Evolutionary conservation across 768 basidiomycete genomes (phyloP), one percentile per base, ranked within the genome.

Genomic region (Suillus spraguei): DNA sequence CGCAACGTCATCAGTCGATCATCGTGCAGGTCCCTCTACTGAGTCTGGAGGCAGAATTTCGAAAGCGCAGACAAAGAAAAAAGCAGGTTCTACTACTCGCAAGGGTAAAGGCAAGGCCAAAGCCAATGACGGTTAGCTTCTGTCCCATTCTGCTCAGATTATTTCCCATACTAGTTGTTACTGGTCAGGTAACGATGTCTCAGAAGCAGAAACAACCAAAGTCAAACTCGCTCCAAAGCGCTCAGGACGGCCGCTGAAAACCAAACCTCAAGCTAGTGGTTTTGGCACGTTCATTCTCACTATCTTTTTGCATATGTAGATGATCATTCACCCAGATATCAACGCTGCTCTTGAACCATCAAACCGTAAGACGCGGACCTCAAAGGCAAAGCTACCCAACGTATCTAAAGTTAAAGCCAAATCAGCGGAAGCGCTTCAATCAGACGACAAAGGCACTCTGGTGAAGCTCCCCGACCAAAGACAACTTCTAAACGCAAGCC

Each of bases 381-480:
- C 39, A 17, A 58, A 41, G 39, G 28, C 22, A 61, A 33, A 59
- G 24, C 4, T 32, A 42, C 60, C 55, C 10, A 60, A 22, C 41
- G 44, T n/a, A 50, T 47, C 35, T 8, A 63, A 46, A 60, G 3
- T 49, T 5, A 73, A 68, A 42, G 13, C 59, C 36, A 68, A 49
- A 20, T 36, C 33, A 5, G 13, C 38, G 41, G 68, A 59, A 36
- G 20, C 38, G 17, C 22, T 24, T 22, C 64, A 59, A 60, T n/a
- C 36, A 74, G 73, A 74, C 47, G 74, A 74, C 38, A 74, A 76
- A 10, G 60, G 33, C 46, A 71, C 67, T 2, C 70, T 74, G 1
- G 71, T 73, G 13, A 74, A 10, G 65, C 63, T 11, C 71, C 65
- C 0, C 68, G 14, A 16, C 56, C 11, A 65, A 62, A 52, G 47